phyloP scores from a whole-genome alignment of 163 green algal species.

The Coccomyxa subellipsoidea region DNA sequence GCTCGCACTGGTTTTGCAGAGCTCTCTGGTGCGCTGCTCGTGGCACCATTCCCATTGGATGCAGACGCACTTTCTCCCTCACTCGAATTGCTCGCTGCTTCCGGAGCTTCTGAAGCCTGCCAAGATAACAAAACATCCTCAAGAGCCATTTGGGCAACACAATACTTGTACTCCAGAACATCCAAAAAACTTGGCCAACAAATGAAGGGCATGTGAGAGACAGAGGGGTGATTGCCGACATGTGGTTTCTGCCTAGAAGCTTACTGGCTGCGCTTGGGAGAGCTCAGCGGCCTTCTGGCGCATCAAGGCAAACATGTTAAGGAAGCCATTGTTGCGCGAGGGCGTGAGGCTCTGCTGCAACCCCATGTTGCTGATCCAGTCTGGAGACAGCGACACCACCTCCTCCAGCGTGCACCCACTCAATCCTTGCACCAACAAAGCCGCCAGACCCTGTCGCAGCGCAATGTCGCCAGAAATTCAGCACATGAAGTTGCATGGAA shows the following conservation, averaged over 20 bases:
- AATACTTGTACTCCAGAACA: too few relatives aligned
- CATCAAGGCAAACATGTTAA: slow-evolving; percentile 99
- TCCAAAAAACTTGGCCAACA: too few relatives aligned
- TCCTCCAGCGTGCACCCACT: slow-evolving; percentile 70
- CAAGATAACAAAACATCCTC: too few relatives aligned
- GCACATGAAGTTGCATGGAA: not conserved
- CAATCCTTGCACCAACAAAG: slow-evolving; percentile 89
- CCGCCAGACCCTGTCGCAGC: slow-evolving; percentile 77
- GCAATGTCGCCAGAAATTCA: too few relatives aligned
- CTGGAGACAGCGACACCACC: slow-evolving; percentile 56
- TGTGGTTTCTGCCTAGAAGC: not conserved
- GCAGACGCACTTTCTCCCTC: not conserved
- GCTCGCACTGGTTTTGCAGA: not conserved
- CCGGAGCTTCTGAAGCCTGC: too few relatives aligned
- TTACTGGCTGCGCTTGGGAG: slow-evolving; percentile 20
- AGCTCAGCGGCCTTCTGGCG: slow-evolving; percentile 83
- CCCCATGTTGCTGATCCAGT: slow-evolving; percentile 90
- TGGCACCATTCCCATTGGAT: not conserved
- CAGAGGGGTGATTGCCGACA: too few relatives aligned
- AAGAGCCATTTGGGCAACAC: too few relatives aligned
- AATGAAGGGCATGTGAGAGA: too few relatives aligned
- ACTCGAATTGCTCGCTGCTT: too few relatives aligned
- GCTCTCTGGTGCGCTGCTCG: not conserved
- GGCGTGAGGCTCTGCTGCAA: slow-evolving; percentile 95
- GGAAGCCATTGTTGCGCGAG: slow-evolving; percentile 96